phyloP scores from a whole-genome alignment of 192 early-diverging fungal genomes.

The Coemansia javaensis region DNA sequence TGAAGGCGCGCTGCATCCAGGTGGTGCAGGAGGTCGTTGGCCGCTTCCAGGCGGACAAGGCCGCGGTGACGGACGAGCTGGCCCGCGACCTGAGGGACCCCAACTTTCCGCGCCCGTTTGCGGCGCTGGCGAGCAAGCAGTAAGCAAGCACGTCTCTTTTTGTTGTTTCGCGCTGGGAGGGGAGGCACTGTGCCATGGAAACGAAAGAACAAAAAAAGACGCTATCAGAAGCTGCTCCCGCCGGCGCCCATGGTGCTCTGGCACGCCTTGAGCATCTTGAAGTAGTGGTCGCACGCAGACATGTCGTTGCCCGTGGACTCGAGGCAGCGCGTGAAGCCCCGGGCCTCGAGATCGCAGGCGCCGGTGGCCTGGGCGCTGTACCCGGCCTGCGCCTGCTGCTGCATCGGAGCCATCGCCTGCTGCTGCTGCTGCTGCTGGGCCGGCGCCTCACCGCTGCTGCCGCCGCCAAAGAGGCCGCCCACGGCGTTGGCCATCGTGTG shows the following conservation, averaged over 20 bases:
- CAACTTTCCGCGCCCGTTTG: slow-evolving; percentile 43
- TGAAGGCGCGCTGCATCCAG: slow-evolving; percentile 86
- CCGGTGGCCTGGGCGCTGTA: slow-evolving; percentile 12
- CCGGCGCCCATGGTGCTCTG: slow-evolving; percentile 34
- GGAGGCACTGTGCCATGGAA: too few species aligned
- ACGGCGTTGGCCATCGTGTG: slow-evolving; percentile 51
- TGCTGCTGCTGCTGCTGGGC: slow-evolving; percentile 37
- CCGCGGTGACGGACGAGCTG: slow-evolving; percentile 58
- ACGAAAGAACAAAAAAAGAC: background rate
- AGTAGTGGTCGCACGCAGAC: slow-evolving; percentile 80
- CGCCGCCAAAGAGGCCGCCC: slow-evolving; percentile 47
- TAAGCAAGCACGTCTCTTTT: background rate
- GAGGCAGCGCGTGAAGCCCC: slow-evolving; percentile 82
- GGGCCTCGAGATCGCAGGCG: slow-evolving; percentile 69
- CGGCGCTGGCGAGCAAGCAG: slow-evolving; percentile 28
- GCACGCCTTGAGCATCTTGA: slow-evolving; percentile 89
- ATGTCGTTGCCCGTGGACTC: slow-evolving; percentile 77
- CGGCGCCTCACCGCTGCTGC: slow-evolving; percentile 35
- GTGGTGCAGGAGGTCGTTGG: slow-evolving; percentile 72
- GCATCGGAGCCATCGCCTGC: slow-evolving; percentile 22
- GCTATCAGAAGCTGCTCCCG: background rate
- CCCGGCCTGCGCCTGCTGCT: slow-evolving; percentile 6
- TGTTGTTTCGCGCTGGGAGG: too few species aligned
- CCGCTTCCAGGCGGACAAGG: slow-evolving; percentile 70
- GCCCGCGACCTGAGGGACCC: slow-evolving; percentile 64